phyloP scores from a whole-genome alignment of 352 stramenopile genomes.

The Pythium aristosporum region DNA sequence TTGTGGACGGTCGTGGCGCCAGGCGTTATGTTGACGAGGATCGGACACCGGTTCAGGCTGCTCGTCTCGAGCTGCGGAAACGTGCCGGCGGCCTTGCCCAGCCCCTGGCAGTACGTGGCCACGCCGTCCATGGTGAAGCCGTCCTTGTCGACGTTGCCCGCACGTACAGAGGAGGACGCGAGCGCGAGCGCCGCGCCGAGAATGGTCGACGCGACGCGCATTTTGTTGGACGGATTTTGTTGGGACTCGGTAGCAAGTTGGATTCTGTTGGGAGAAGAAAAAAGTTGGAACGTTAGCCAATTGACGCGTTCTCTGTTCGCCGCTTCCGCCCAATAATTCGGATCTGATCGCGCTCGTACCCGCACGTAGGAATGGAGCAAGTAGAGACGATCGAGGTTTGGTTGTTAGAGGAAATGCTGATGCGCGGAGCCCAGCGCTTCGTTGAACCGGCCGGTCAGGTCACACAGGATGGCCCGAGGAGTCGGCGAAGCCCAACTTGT shows the following conservation, averaged over 20 bases:
- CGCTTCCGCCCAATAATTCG: neutral
- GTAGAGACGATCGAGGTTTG: neutral
- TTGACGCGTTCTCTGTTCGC: neutral
- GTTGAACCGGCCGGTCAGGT: slow-evolving; percentile 6
- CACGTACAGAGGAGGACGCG: slow-evolving; percentile 3
- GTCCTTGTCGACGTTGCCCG: slow-evolving; percentile 51
- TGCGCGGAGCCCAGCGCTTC: neutral
- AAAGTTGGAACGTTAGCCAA: neutral
- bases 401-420: neutral
- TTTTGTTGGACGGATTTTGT: neutral
- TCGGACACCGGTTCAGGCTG: slow-evolving; percentile 57
- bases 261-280: neutral
- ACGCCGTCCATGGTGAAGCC: slow-evolving; percentile 59
- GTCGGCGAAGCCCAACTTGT: neutral
- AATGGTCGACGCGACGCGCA: slow-evolving; percentile 10
- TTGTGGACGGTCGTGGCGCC: slow-evolving; percentile 47
- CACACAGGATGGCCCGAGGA: neutral
- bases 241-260: neutral
- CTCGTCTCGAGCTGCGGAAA: slow-evolving; percentile 46
- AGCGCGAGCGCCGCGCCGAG: slow-evolving; percentile 11
- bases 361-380: neutral
- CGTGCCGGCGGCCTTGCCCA: slow-evolving; percentile 24
- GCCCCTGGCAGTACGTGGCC: slow-evolving; percentile 76
- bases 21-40: slow-evolving; percentile 52
- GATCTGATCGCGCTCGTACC: neutral